A percentile compares a stretch with the other conserved stretches of the same genome.
Evolutionary conservation across 345 rosid genomes (phyloP).

Genomic region (Eutrema yunnanense): DNA sequence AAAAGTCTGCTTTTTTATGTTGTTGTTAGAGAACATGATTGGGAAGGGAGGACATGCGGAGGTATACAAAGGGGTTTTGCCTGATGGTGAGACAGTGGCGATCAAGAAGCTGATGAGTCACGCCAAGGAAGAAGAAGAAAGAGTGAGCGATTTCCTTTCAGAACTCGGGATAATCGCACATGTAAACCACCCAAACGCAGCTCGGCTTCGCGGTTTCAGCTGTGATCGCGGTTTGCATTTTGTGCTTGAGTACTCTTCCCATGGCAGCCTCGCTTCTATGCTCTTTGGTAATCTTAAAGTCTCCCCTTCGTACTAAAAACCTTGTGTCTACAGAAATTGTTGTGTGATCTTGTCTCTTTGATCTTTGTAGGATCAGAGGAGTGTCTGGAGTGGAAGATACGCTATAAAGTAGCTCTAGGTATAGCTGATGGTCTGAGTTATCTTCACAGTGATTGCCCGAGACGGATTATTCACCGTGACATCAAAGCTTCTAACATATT

Average conservation of each 20-base stretch:
- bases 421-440: slow-evolving; percentile 76
- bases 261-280: slow-evolving; percentile 72
- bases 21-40: slow-evolving; percentile 57
- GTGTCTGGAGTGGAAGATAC: slow-evolving; percentile 60
- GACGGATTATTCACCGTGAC: slow-evolving; percentile 88
- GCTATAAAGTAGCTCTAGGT: slow-evolving; percentile 73
- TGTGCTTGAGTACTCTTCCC: slow-evolving; percentile 70
- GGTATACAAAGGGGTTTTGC: slow-evolving; percentile 66
- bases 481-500: slow-evolving; percentile 90
- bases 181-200: slow-evolving; percentile 80
- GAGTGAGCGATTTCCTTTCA: slow-evolving; percentile 61
- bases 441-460: slow-evolving; percentile 74
- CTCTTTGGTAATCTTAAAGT: slow-evolving; percentile 49
- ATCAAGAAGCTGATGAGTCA: slow-evolving; percentile 65
- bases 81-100: slow-evolving; percentile 66
- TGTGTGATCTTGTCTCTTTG: background rate
- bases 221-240: slow-evolving; percentile 72
- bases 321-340: background rate
- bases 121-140: slow-evolving; percentile 52
- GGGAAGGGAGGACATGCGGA: slow-evolving; percentile 91
- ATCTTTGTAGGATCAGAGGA: slow-evolving; percentile 48
- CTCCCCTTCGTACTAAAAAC: background rate
- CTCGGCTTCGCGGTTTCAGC: slow-evolving; percentile 73
- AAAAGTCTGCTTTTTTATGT: background rate
- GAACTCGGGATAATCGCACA: slow-evolving; percentile 98